Evolutionary conservation across 805 yeast genomes (phyloP).

Genomic region (Candida fluviatilis): DNA sequence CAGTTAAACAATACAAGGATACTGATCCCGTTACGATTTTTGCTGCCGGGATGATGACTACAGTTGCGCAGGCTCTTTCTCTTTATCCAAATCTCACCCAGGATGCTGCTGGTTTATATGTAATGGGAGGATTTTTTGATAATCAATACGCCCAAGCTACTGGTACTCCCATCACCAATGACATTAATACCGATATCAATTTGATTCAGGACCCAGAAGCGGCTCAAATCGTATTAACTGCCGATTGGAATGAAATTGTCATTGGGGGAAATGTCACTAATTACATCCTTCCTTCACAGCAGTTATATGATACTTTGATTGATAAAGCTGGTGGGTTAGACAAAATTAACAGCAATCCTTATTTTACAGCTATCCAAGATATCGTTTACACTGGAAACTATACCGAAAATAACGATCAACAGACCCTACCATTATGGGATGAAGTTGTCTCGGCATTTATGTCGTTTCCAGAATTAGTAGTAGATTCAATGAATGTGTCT

Average conservation of each 20-base stretch:
- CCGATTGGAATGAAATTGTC: constrained; percentile 34
- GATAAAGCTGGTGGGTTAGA: constrained; percentile 32
- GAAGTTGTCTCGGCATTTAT: constrained; percentile 36
- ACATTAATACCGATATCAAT: constrained; percentile 41
- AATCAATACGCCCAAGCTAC: constrained; percentile 34
- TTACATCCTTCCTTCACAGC: constrained; percentile 36
- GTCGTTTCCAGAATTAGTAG: constrained; percentile 32
- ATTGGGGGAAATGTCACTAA: constrained; percentile 43
- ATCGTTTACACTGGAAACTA: constrained; percentile 32
- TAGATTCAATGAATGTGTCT: constrained; percentile 23
- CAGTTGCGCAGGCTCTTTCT: constrained; percentile 42
- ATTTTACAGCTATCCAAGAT: constrained; percentile 22
- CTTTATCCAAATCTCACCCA: constrained; percentile 35
- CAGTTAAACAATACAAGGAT: constrained; percentile 34
- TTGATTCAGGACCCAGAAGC: constrained; percentile 44
- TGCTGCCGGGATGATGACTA: constrained; percentile 42
- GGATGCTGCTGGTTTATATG: constrained; percentile 35
- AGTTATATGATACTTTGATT: constrained; percentile 28
- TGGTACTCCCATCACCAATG: constrained; percentile 18
- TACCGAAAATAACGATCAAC: constrained; percentile 24
- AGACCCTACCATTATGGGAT: constrained; percentile 41
- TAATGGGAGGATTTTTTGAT: constrained; percentile 45
- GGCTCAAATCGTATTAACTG: constrained; percentile 39
- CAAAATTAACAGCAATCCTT: constrained; percentile 21
- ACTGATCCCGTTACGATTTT: constrained; percentile 29